These are phyloP conservation scores for Citrus trifoliata DNA, from an alignment of 345 rosid genomes.

Conservation along the genomic window DNA sequence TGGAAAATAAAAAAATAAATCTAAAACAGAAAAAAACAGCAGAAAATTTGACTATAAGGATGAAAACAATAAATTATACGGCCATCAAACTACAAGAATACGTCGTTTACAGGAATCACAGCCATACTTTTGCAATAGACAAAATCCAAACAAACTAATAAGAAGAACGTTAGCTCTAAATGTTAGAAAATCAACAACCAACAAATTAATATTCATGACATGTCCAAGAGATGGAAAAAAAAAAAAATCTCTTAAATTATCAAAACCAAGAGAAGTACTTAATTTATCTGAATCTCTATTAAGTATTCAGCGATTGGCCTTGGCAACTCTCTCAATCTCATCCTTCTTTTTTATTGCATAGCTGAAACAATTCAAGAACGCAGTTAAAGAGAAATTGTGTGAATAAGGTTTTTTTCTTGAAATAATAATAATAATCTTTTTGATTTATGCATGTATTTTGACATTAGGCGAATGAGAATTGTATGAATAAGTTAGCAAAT, in stretches of 20 bases:
- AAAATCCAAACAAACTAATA: too few relatives aligned
- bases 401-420: too few relatives aligned
- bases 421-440: too few relatives aligned
- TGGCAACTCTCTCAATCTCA: slow-evolving; percentile 85
- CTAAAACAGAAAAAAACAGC: neutral
- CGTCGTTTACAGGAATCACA: too few relatives aligned
- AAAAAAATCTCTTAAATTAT: neutral
- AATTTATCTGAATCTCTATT: neutral
- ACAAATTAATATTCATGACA: neutral
- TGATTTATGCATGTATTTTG: too few relatives aligned
- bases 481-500: too few relatives aligned
- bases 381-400: too few relatives aligned
- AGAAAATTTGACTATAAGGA: neutral
- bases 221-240: neutral
- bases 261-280: neutral
- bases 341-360: slow-evolving; percentile 89
- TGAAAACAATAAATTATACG: neutral
- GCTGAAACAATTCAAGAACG: slow-evolving; percentile 21
- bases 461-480: too few relatives aligned
- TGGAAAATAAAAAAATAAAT: too few relatives aligned
- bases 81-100: too few relatives aligned
- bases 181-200: neutral
- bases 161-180: neutral
- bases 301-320: slow-evolving; percentile 68
- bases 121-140: too few relatives aligned